These are phyloP conservation scores for Taxillus chinensis DNA, from an alignment of 164 flowering plant species.

Conservation along the genomic window DNA sequence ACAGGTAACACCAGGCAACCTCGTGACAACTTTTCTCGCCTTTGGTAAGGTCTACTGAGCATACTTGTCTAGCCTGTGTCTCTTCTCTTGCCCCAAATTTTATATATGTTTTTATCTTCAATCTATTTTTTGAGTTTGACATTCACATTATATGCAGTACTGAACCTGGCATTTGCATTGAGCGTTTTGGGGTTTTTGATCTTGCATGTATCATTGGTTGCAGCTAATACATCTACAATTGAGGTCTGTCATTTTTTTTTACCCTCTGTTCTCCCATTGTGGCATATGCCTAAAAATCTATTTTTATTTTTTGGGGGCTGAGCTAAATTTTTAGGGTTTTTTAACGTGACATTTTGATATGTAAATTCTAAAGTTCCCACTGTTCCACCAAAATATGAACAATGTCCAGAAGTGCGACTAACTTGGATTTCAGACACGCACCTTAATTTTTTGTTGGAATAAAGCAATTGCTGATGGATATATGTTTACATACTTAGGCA, in stretches of 20 bases:
- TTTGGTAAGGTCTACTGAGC: constrained; percentile 50
- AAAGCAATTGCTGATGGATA: background rate
- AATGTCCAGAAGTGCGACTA: too few species aligned
- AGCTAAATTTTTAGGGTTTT: too few species aligned
- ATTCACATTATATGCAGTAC: constrained; percentile 33
- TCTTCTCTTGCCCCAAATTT: background rate
- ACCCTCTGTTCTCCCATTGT: too few species aligned
- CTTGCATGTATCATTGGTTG: constrained; percentile 87
- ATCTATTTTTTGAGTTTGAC: background rate
- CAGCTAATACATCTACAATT: constrained; percentile 91
- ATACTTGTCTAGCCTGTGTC: background rate
- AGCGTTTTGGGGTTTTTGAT: constrained; percentile 91
- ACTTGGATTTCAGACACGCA: too few species aligned
- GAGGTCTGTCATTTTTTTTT: constrained; percentile 48
- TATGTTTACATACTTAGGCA: constrained; percentile 45
- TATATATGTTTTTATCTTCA: too few species aligned
- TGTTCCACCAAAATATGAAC: too few species aligned
- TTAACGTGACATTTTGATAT: too few species aligned
- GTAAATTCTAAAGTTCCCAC: too few species aligned
- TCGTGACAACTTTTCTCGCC: constrained; percentile 92
- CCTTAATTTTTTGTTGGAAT: background rate
- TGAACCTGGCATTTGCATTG: constrained; percentile 90
- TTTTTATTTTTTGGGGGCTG: too few species aligned
- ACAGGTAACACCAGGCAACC: constrained; percentile 85
- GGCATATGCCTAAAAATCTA: too few species aligned